These are phyloP conservation scores for Mangifera indica DNA, from an alignment of 345 rosid genomes.

Conservation along the genomic window DNA sequence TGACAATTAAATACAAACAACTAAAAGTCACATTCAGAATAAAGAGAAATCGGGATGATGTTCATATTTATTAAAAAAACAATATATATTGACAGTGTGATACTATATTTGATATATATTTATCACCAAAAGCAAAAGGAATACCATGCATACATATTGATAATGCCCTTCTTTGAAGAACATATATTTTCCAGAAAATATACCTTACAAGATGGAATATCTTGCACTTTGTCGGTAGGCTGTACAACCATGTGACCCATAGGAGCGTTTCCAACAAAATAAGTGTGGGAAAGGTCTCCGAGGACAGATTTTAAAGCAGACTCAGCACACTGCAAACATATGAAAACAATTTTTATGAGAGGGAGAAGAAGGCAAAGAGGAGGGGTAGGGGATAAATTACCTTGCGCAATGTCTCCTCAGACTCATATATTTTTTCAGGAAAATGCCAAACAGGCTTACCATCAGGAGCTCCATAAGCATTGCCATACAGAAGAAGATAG, in stretches of 20 bases:
- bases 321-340: conserved; percentile 76
- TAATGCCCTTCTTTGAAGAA: background rate
- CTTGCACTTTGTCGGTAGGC: conserved; percentile 41
- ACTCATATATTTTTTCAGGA: conserved; percentile 79
- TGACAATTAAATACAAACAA: background rate
- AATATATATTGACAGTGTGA: background rate
- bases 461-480: conserved; percentile 49
- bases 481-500: conserved; percentile 79
- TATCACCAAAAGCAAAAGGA: background rate
- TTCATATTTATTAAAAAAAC: background rate
- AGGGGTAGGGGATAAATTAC: conserved; percentile 19
- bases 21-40: too few species aligned
- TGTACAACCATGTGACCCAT: conserved; percentile 79
- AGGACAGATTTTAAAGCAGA: conserved; percentile 72
- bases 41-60: too few species aligned
- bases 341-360: conserved; percentile 9
- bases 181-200: background rate
- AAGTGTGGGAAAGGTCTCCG: conserved; percentile 80
- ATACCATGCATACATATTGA: background rate
- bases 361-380: background rate
- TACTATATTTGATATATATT: background rate
- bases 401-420: conserved; percentile 89
- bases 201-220: conserved; percentile 62
- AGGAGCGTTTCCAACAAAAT: conserved; percentile 96
- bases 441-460: conserved; percentile 87